Evolutionary conservation across 805 yeast genomes (phyloP).

Genomic region (Yamadazyma sp.): DNA sequence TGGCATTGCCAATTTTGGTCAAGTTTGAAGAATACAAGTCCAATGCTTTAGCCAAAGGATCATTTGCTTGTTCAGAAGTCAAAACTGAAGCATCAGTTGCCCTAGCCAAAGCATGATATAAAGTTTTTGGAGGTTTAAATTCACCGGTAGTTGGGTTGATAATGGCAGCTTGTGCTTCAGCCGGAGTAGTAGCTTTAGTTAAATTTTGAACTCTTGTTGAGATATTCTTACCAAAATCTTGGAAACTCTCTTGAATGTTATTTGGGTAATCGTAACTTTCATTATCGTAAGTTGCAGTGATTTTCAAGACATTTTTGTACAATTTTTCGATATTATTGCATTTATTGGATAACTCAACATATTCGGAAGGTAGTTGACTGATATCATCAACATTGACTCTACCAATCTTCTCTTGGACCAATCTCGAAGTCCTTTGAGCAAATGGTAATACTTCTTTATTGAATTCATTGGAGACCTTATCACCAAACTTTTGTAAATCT

Average conservation of each 20-base stretch:
- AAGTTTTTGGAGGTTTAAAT: slow-evolving; percentile 69
- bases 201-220: slow-evolving; percentile 62
- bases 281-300: slow-evolving; percentile 55
- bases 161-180: slow-evolving; percentile 77
- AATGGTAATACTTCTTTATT: slow-evolving; percentile 55
- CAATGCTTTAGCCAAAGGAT: slow-evolving; percentile 59
- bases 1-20: slow-evolving; percentile 74
- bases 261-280: slow-evolving; percentile 85
- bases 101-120: slow-evolving; percentile 77
- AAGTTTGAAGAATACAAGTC: slow-evolving; percentile 67
- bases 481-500: slow-evolving; percentile 39
- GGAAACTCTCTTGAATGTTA: slow-evolving; percentile 70
- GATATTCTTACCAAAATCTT: slow-evolving; percentile 65
- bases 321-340: slow-evolving; percentile 41
- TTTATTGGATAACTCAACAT: slow-evolving; percentile 44
- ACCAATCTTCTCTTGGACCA: slow-evolving; percentile 77
- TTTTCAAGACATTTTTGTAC: slow-evolving; percentile 41
- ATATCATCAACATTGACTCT: slow-evolving; percentile 67
- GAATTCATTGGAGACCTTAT: slow-evolving; percentile 49
- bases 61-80: slow-evolving; percentile 36
- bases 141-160: slow-evolving; percentile 39
- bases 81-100: slow-evolving; percentile 59
- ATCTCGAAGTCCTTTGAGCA: slow-evolving; percentile 77
- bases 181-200: slow-evolving; percentile 69
- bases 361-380: slow-evolving; percentile 76